Evolutionary conservation across 2,329 filamentous ascomycete species (phyloP).

Genomic region (Penicillium sp.): DNA sequence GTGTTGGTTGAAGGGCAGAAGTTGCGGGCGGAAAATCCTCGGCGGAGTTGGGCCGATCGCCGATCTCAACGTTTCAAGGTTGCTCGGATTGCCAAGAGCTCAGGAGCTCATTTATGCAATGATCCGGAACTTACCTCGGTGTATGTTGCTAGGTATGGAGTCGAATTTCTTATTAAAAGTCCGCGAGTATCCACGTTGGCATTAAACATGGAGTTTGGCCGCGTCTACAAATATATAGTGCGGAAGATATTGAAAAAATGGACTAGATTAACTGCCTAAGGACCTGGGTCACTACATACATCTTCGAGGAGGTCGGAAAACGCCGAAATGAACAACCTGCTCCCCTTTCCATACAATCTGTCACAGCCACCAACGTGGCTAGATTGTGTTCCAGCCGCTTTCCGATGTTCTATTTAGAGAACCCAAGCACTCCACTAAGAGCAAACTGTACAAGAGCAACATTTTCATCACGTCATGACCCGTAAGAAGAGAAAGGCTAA

Average conservation of each 20-base stretch:
- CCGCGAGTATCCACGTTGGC: too few relatives aligned
- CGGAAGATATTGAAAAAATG: not conserved
- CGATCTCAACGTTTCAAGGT: not conserved
- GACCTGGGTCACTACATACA: too few relatives aligned
- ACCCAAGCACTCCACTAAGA: not conserved
- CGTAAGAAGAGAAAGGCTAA: not conserved
- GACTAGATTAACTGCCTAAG: not conserved
- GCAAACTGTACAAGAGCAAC: not conserved
- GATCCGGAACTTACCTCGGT: not conserved
- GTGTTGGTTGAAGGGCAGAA: conserved; percentile 14
- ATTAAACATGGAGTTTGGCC: not conserved
- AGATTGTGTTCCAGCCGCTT: too few relatives aligned
- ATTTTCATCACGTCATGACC: conserved; percentile 3
- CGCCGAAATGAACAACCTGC: too few relatives aligned
- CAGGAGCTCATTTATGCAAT: not conserved
- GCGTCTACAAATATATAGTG: not conserved
- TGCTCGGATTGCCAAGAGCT: not conserved
- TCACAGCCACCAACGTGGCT: too few relatives aligned
- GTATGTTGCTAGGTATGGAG: too few relatives aligned
- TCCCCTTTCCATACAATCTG: too few relatives aligned
- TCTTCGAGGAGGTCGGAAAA: too few relatives aligned
- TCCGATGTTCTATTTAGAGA: too few relatives aligned
- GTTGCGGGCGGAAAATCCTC: conserved; percentile 15
- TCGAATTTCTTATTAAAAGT: too few relatives aligned
- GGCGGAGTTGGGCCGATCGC: conserved; percentile 3